phyloP scores from a whole-genome alignment of 345 rosid genomes.

The Clausena lansium region DNA sequence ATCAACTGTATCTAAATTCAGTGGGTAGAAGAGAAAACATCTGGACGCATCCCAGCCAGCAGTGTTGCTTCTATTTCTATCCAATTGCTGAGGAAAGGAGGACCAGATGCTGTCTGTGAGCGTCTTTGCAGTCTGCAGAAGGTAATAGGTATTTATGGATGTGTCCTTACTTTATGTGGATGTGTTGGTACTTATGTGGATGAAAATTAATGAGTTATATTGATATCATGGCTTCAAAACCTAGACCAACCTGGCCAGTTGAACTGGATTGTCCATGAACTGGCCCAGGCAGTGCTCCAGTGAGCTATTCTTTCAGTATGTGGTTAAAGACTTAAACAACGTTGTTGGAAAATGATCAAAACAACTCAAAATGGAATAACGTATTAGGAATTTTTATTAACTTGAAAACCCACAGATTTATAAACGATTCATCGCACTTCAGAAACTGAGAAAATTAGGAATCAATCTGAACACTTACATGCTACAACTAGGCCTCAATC shows the following conservation, averaged over 20 bases:
- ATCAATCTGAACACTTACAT: not conserved
- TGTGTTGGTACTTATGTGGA: not conserved
- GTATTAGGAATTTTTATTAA: not conserved
- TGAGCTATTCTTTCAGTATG: not conserved
- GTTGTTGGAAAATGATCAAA: not conserved
- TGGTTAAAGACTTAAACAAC: not conserved
- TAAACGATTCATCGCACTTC: not conserved
- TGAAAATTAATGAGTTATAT: not conserved
- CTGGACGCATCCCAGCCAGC: constrained; percentile 60
- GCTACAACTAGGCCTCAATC: not conserved
- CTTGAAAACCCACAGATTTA: not conserved
- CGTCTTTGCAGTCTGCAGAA: constrained; percentile 67
- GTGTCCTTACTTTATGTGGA: not conserved
- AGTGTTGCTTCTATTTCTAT: constrained; percentile 75
- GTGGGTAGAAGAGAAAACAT: constrained; percentile 98
- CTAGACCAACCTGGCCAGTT: not conserved
- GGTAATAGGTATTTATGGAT: constrained; percentile 36
- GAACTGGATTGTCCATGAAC: not conserved
- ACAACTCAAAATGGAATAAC: not conserved
- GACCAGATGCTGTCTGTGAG: constrained; percentile 87
- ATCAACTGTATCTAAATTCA: constrained; percentile 28
- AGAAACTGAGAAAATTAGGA: not conserved
- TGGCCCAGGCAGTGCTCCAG: not conserved
- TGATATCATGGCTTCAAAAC: not conserved
- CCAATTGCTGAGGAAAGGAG: constrained; percentile 79